Evolutionary conservation across 2,329 filamentous ascomycete species (phyloP).

Genomic region (Acrocalymma vagum): DNA sequence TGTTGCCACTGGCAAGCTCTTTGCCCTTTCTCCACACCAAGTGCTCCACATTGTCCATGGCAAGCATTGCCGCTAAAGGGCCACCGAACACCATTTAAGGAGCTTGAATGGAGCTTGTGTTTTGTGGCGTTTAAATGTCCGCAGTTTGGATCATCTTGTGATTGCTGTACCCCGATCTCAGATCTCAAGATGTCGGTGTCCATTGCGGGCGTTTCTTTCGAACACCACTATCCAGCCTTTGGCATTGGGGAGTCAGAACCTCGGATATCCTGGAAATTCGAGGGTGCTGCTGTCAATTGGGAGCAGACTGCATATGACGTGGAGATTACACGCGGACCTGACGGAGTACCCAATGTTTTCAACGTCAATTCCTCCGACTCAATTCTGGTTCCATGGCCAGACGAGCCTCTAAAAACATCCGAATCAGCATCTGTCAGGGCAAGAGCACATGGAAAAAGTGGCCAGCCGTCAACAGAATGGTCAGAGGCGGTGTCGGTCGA

Average conservation of each 20-base stretch:
- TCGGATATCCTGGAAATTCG: slow-evolving; percentile 59
- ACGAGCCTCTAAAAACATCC: slow-evolving; percentile 33
- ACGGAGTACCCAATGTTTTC: slow-evolving; percentile 20
- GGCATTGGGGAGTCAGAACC: slow-evolving; percentile 56
- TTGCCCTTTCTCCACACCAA: no score
- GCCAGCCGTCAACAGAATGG: slow-evolving; percentile 33
- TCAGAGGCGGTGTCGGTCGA: slow-evolving; percentile 39
- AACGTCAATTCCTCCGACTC: slow-evolving; percentile 48
- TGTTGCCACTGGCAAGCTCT: no score
- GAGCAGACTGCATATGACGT: slow-evolving; percentile 56
- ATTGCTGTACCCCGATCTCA: no score
- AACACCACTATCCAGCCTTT: slow-evolving; percentile 52
- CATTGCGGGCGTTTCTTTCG: slow-evolving; percentile 51
- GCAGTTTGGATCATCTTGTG: no score
- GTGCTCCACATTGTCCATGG: no score
- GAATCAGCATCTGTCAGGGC: slow-evolving; percentile 39
- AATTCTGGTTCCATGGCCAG: slow-evolving; percentile 57
- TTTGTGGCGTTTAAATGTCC: no score
- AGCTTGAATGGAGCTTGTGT: no score
- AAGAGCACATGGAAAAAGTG: slow-evolving; percentile 28
- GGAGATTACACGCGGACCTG: slow-evolving; percentile 43
- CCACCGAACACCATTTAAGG: no score
- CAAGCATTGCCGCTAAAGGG: no score
- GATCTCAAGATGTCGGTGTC: slow-evolving; percentile 51
- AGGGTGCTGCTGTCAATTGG: slow-evolving; percentile 51